Conservation (phyloP, 768 basidiomycete genomes). For the Aureoboletus auriporus region DNA sequence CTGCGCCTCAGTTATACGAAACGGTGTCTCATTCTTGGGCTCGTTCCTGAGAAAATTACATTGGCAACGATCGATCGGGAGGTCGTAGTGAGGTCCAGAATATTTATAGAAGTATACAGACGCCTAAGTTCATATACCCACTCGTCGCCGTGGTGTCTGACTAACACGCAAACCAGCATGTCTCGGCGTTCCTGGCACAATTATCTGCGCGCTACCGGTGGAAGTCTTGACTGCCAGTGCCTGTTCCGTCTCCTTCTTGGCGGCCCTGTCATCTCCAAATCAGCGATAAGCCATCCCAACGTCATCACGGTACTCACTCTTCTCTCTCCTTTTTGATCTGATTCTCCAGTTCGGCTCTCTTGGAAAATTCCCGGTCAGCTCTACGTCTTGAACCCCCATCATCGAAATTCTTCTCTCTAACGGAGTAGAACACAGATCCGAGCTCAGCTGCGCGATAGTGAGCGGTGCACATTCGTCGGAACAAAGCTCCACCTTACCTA, state of each 20-base stretch:
- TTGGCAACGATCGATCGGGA: not conserved
- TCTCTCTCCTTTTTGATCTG: no score
- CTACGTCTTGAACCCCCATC: slow-evolving; percentile 73
- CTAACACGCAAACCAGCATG: slow-evolving; percentile 63
- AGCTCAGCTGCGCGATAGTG: slow-evolving; percentile 63
- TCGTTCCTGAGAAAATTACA: slow-evolving; percentile 8
- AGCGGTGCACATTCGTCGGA: slow-evolving; percentile 2
- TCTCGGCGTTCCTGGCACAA: slow-evolving; percentile 78
- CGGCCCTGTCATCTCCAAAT: slow-evolving; percentile 38
- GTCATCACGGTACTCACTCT: no score
- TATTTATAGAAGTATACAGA: no score
- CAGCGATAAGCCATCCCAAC: no score
- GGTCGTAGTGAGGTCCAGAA: not conserved
- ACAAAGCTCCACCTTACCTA: slow-evolving; percentile 51
- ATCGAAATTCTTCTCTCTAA: slow-evolving; percentile 97
- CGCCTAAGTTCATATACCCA: slow-evolving; percentile 50
- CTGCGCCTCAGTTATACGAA: no score
- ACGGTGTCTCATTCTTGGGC: not conserved
- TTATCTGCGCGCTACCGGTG: slow-evolving; percentile 58
- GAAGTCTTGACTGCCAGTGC: slow-evolving; percentile 52
- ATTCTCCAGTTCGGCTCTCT: no score
- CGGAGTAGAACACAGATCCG: slow-evolving; percentile 95
- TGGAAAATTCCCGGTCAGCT: slow-evolving; percentile 62
- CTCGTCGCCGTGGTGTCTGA: slow-evolving; percentile 72
- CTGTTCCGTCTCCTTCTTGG: slow-evolving; percentile 60